Evolutionary conservation across 441 rosid species (phyloP), one percentile per base, ranked within the genome.

Genomic region (Biscutella auriculata): DNA sequence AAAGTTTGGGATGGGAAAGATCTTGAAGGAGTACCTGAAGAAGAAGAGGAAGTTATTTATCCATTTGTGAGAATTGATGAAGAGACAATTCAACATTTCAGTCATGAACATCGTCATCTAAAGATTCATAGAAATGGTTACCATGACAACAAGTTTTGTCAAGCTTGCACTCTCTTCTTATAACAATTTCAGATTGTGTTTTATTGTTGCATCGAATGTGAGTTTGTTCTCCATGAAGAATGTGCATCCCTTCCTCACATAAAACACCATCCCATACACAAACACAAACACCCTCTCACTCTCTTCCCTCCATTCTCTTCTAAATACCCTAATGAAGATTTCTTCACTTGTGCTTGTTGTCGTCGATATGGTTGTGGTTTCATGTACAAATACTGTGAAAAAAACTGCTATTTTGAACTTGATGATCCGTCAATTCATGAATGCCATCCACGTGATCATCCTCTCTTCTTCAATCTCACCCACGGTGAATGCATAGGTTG

Each of bases 1-100:
- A 6, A 39, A 1, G 65, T 60, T 8, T 60, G 65, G 65, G 66
- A 62, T 41, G 66, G 59, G 11, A 52, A 2, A 32, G 66, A 62
- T 32, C 52, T 51, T 49, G 48, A 61, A 6, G 66, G 36, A 23
- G 66, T 40, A n/a, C 52, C 44, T 1, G 59, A 51, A 62, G 36
- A 51, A 14, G 6, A 34, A 0, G 52, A 32, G 0, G 65, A 50
- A n/a, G 23, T n/a, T 2, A 1, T 41, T 29, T 40, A 39, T 6
- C 49, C 66, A 6, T 62, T 62, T 5, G 17, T 14, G 27, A 13
- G 42, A 27, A 41, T 62, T 23, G 53, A 62, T 51, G 66, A 62
- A 32, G 34, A 30, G 34, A 52, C 35, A 3, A 51, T 62, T 41
- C 66, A 42, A 32, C 59, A 62, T 62, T 62, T 50, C 37, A 62